Evolutionary conservation across 345 rosid species (phyloP).

Genomic region (Trapa incisa): DNA sequence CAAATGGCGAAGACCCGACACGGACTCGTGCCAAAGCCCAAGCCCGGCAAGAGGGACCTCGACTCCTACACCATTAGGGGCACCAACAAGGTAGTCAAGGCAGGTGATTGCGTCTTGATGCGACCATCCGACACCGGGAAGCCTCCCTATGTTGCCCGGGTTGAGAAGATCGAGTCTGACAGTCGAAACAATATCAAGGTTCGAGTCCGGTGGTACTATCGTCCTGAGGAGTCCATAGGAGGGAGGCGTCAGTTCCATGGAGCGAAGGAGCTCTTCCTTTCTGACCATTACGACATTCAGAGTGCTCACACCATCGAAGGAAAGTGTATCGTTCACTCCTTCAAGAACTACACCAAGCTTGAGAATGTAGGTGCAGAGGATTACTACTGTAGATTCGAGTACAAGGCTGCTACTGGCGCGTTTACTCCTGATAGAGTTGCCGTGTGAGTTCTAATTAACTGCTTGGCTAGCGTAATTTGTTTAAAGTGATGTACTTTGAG

Average conservation of each 20-base stretch:
- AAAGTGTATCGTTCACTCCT: constrained; percentile 66
- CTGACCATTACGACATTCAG: constrained; percentile 74
- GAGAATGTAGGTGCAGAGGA: constrained; percentile 71
- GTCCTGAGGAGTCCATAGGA: constrained; percentile 77
- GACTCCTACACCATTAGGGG: constrained; percentile 19
- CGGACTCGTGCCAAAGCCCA: constrained; percentile 16
- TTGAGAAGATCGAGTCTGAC: constrained; percentile 74
- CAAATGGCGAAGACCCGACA: constrained; percentile 81
- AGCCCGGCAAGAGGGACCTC: constrained; percentile 14
- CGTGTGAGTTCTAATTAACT: constrained; percentile 46
- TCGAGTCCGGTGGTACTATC: constrained; percentile 68
- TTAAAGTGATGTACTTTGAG: background rate
- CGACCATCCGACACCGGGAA: constrained; percentile 65
- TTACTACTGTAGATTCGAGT: constrained; percentile 76
- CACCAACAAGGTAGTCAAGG: constrained; percentile 24
- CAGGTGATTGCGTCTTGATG: constrained; percentile 76
- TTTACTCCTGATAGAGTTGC: constrained; percentile 77
- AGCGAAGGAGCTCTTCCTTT: constrained; percentile 74
- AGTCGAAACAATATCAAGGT: constrained; percentile 58
- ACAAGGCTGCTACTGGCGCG: constrained; percentile 73
- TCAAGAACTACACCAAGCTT: constrained; percentile 66
- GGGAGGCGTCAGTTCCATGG: constrained; percentile 91
- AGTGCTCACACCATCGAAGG: constrained; percentile 86
- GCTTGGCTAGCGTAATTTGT: background rate
- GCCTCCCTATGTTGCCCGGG: constrained; percentile 63